Evolutionary conservation across 78 protist genomes (phyloP), one percentile per base, ranked within the genome.

Genomic region (Mastigamoeba balamuthi): DNA sequence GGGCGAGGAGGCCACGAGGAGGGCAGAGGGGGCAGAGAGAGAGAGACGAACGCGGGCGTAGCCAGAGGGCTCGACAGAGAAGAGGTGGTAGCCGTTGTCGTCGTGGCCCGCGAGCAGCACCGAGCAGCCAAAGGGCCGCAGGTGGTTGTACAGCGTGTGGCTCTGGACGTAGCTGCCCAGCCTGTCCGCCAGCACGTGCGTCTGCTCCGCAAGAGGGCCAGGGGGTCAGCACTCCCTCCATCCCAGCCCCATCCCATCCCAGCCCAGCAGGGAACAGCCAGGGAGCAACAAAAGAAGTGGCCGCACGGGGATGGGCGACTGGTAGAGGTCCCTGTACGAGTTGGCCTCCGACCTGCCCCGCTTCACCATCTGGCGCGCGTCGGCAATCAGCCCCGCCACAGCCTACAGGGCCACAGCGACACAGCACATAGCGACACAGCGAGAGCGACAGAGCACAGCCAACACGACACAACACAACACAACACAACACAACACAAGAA

Each of bases 61-160:
- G 40, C 99, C 98, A 0, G 97, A 89, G 25, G 99, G 99, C 53
- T 98, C 98, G 39, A 95, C 63, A 40, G 72, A 6, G 87, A 69
- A 93, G 40, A 98, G 77, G 58, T 86, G 89, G 23, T 98, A 97
- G 1, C 95, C 95, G 25, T 90, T 64, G 44, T 29, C 75, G 39
- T 75, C 76, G 71, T 74, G 74, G 27, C 89, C 81, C 6, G 89
- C 97, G 43, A 98, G 35, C 10, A 95, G 69, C 27, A 82, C 85
- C 5, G 96, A 35, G 37, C 83, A 41, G 30, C 99, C 99, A 66
- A 94, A 97, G n/a, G 99, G 99, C 27, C 99, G 88, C 44, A 89
- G 75, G 63, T 48, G 74, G 66, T 88, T 74, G 79, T 94, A 88
- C 23, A 94, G 37, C 27, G 99, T 96, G 70, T 88, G 70, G 3